Base-by-base conservation (phyloP, 306 rosid genomes). In the Ormosia emarginata region DNA sequence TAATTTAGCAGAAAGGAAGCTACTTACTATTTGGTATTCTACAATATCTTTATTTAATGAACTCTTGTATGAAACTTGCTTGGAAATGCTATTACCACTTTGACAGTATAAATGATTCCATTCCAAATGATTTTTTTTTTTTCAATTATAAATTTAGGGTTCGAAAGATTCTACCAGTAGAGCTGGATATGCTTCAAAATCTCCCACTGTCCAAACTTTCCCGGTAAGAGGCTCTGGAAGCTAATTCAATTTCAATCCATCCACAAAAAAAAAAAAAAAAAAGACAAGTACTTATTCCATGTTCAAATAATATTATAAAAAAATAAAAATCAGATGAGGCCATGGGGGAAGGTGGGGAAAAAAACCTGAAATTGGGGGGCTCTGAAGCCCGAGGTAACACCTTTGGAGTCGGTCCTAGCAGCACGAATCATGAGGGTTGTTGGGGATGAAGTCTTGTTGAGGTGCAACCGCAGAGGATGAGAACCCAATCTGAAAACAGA, bases 171-270 rank as follows among this genome's bases (percentile, higher is more conserved):
- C 43, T 84, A 95, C 99, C 97, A 93, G 83, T 50, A 95, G 84
- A 74, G 99, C 98, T 80, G 99, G 99, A 84, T 93, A 80, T 30
- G 90, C 79, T 87, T 95, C 99, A 88, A 95, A 93, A 79, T 95
- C 99, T 46, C 84, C 91, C 88, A 91, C 79, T 82, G 84, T 86
- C 98, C 98, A 95, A 74, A 89, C 85, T 84, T 87, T 91, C 81
- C 95, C 98, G 8, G 98, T 89, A 39, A 92, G 94, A 67, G 99
- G 99, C 90, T 95, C 99, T 41, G 98, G 85, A 82, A 94, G 90
- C 97, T 94, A 81, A 74, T 65, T 56, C 80, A 80, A 73, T 77
- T 81, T 49, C 81, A 85, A 78, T 56, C 47, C 74, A 87, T 79
- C 44, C 34, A 14, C 24, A 67, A 73, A 64, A 5, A 49, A 15